Conservation (phyloP, 202 grass and related monocot species). For the Digitaria exilis region DNA sequence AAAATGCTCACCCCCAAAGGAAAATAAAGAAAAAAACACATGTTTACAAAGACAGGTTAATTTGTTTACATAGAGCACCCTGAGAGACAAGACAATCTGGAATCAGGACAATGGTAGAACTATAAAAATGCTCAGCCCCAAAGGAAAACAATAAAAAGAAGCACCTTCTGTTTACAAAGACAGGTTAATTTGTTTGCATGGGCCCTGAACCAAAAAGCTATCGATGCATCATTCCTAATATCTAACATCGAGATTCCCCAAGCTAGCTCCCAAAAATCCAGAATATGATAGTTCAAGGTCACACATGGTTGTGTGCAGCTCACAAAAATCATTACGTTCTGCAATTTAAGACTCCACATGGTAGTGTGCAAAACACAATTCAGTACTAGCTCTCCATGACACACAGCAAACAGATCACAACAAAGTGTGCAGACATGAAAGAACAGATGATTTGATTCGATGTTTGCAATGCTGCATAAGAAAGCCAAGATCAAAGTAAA, state of each 20-base stretch:
- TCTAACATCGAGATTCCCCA: not conserved
- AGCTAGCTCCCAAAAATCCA: not conserved
- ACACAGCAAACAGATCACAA: not conserved
- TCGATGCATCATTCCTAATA: not conserved
- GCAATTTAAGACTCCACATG: not conserved
- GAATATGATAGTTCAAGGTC: not conserved
- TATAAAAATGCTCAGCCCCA: too few species aligned
- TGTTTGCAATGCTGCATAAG: not conserved
- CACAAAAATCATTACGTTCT: not conserved
- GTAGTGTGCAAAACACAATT: not conserved
- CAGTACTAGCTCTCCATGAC: not conserved
- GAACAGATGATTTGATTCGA: not conserved
- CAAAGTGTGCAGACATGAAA: not conserved
- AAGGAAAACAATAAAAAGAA: too few species aligned
- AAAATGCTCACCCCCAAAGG: not conserved
- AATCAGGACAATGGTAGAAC: too few species aligned
- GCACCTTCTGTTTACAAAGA: not conserved
- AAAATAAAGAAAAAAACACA: not conserved
- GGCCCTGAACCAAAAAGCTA: not conserved
- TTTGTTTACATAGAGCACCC: conserved; percentile 4
- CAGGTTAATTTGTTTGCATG: not conserved
- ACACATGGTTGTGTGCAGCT: too few species aligned
- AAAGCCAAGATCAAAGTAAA: not conserved
- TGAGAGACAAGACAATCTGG: too few species aligned
- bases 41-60: not conserved